Percentiles rank a stretch among this genome's conserved stretches.
These are phyloP conservation scores for Aspergillus hancockii DNA, from an alignment of 495 filamentous ascomycete species.

Conservation along the genomic window DNA sequence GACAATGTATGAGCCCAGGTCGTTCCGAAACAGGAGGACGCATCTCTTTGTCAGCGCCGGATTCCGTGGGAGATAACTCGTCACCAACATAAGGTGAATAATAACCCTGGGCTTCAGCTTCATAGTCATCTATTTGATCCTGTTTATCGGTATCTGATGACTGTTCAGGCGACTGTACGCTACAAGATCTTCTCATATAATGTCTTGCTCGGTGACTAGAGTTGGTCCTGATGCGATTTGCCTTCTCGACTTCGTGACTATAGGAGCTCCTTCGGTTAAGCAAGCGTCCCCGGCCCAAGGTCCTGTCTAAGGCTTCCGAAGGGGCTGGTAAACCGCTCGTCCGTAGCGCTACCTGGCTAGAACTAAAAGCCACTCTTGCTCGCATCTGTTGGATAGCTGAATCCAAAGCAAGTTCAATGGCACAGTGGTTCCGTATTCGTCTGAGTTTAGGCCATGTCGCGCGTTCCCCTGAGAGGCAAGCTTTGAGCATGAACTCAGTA, in stretches of 20 bases:
- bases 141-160: conserved; percentile 9
- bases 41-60: conserved; percentile 1
- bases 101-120: neutral
- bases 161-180: conserved; percentile 33
- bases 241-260: conserved; percentile 33
- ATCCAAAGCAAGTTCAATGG: conserved; percentile 85
- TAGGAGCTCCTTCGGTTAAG: conserved; percentile 35
- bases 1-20: neutral
- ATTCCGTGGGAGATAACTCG: neutral
- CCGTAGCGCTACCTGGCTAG: conserved; percentile 63
- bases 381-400: conserved; percentile 76
- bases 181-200: conserved; percentile 34
- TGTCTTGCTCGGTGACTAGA: conserved; percentile 17
- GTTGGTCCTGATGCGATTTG: conserved; percentile 19
- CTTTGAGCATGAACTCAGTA: conserved; percentile 79
- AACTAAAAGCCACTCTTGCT: conserved; percentile 76
- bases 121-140: neutral
- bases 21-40: neutral
- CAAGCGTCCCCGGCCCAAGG: conserved; percentile 22
- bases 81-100: neutral
- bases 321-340: conserved; percentile 20
- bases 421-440: conserved; percentile 77
- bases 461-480: conserved; percentile 73
- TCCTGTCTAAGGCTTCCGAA: conserved; percentile 28
- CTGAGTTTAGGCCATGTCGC: conserved; percentile 90